A percentile compares a stretch with the other conserved stretches of the same genome.
These are phyloP conservation scores for Sclerotinia glacialis DNA, from an alignment of 2,329 filamentous ascomycete genomes.

Conservation along the genomic window DNA sequence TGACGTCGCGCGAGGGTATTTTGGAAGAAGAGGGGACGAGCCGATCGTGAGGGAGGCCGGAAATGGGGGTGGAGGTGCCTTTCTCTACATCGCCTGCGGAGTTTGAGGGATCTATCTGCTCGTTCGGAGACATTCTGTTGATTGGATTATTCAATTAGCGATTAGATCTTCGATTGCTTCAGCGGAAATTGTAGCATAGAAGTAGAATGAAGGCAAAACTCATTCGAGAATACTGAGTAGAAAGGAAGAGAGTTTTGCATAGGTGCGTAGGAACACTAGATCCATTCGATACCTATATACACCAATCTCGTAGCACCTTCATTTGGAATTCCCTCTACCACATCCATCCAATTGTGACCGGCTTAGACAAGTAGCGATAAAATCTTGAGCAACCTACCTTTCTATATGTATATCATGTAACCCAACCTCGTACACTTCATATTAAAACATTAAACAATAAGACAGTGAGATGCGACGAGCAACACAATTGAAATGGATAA, in stretches of 20 bases:
- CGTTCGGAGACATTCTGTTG: constrained; percentile 8
- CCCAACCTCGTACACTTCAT: constrained; percentile 8
- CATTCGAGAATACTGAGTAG: neutral
- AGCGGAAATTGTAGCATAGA: neutral
- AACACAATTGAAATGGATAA: neutral
- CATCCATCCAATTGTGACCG: neutral
- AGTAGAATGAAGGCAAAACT: neutral
- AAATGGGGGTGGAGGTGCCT: neutral
- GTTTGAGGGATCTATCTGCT: constrained; percentile 2
- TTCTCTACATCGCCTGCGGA: constrained; percentile 18
- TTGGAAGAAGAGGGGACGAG: neutral
- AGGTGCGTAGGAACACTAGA: neutral
- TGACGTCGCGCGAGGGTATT: neutral
- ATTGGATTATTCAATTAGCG: neutral
- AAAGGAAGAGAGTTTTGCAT: neutral
- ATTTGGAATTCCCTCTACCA: neutral
- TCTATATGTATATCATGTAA: constrained; percentile 1
- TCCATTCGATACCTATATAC: neutral
- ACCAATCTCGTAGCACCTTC: neutral
- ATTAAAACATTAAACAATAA: constrained; percentile 10
- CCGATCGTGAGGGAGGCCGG: neutral
- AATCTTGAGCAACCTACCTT: neutral
- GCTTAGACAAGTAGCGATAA: neutral
- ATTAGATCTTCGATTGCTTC: neutral
- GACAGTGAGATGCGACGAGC: neutral